Conservation (phyloP, 768 basidiomycete species). For the Pleurotus djamor region DNA sequence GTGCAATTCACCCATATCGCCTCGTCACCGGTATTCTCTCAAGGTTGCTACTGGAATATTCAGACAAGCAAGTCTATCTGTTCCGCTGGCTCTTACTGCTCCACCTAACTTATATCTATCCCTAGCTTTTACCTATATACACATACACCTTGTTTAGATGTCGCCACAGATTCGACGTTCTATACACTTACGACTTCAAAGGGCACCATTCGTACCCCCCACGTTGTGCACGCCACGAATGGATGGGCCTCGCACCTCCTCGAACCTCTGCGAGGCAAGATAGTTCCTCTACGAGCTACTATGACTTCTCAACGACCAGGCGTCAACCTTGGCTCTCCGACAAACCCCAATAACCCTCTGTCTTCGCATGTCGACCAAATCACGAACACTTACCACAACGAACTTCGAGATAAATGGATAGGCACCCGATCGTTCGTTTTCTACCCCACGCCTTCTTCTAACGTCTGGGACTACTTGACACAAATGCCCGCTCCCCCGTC, state of each 20-base stretch:
- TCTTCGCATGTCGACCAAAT: slow-evolving; percentile 6
- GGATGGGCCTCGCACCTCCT: slow-evolving; percentile 78
- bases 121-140: slow-evolving; percentile 55
- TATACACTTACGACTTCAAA: slow-evolving; percentile 63
- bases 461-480: slow-evolving; percentile 67
- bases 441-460: slow-evolving; percentile 35
- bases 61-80: slow-evolving; percentile 47
- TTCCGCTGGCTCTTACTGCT: slow-evolving; percentile 6
- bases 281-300: slow-evolving; percentile 55
- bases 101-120: not conserved
- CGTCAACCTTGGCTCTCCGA: not conserved
- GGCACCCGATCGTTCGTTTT: slow-evolving; percentile 61
- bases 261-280: slow-evolving; percentile 55
- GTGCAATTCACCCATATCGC: slow-evolving; percentile 70
- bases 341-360: not conserved
- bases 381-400: not conserved
- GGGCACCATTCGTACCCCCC: slow-evolving; percentile 53
- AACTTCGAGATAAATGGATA: slow-evolving; percentile 18
- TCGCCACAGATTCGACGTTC: slow-evolving; percentile 10
- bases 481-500: slow-evolving; percentile 28
- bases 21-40: slow-evolving; percentile 59
- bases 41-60: slow-evolving; percentile 48
- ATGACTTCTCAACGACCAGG: slow-evolving; percentile 70
- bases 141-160: slow-evolving; percentile 28
- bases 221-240: slow-evolving; percentile 85